These are phyloP conservation scores for Tilletiopsis washingtonensis DNA, from an alignment of 1,284 basidiomycete species.

Conservation along the genomic window DNA sequence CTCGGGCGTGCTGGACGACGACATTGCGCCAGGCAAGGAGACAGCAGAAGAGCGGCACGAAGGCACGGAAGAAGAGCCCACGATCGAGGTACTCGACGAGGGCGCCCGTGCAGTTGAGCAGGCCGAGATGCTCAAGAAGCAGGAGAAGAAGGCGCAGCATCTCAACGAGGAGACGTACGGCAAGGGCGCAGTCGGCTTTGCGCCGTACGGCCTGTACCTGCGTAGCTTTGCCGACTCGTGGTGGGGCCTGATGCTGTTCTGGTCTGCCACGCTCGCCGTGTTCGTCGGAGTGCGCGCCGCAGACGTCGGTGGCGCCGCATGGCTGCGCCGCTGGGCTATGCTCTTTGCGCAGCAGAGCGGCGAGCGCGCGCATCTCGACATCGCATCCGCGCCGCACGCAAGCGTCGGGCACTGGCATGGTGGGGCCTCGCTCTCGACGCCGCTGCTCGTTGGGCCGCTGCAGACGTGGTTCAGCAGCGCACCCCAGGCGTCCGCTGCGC, in stretches of 20 bases:
- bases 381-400: no score
- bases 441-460: no score
- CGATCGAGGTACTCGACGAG: conserved; percentile 36
- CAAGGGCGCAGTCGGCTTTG: conserved; percentile 29
- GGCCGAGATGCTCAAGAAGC: conserved; percentile 28
- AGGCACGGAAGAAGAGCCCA: conserved; percentile 11
- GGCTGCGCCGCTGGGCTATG: conserved; percentile 43
- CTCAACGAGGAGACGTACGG: conserved; percentile 41
- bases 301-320: conserved; percentile 37
- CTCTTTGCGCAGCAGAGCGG: no score
- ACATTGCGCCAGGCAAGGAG: not conserved
- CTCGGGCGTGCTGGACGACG: conserved; percentile 56
- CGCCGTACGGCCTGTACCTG: conserved; percentile 40
- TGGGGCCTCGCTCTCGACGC: no score
- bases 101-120: conserved; percentile 26
- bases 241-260: conserved; percentile 21
- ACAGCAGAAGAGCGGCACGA: not conserved
- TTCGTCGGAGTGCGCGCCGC: conserved; percentile 29
- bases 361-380: no score
- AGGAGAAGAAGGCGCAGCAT: conserved; percentile 25
- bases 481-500: no score
- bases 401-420: no score
- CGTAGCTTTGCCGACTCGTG: conserved; percentile 19
- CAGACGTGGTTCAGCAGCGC: no score
- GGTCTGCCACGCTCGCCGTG: conserved; percentile 24